A percentile compares a stretch with the other conserved stretches of the same genome.
These are phyloP conservation scores for Rubia tinctorum DNA, from an alignment of 305 asterid species.

Conservation along the genomic window DNA sequence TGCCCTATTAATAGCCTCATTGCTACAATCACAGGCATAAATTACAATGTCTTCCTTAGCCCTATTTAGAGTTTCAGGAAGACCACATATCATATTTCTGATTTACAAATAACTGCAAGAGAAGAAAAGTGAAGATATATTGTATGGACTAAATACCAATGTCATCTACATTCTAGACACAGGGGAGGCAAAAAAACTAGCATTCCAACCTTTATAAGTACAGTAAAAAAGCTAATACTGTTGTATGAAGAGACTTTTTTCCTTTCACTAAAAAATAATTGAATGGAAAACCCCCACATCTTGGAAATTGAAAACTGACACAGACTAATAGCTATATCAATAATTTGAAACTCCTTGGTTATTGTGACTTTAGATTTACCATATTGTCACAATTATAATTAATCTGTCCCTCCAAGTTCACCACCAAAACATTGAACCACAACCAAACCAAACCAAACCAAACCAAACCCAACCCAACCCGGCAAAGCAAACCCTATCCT, in stretches of 20 bases:
- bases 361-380: not conserved
- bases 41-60: constrained; percentile 50
- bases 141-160: not conserved
- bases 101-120: not conserved
- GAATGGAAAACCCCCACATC: not conserved
- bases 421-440: not conserved
- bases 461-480: not conserved
- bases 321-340: not conserved
- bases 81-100: not conserved
- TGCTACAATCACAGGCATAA: constrained; percentile 88
- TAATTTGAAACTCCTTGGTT: not conserved
- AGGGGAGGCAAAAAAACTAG: not conserved
- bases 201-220: not conserved
- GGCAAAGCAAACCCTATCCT: not conserved
- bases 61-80: constrained; percentile 30
- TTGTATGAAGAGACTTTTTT: not conserved
- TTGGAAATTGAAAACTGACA: not conserved
- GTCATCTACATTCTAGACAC: not conserved
- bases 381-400: not conserved
- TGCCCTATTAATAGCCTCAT: constrained; percentile 79
- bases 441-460: no score
- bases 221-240: not conserved
- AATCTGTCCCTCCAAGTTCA: not conserved
- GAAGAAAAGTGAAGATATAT: not conserved
- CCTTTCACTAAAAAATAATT: not conserved